Conservation (phyloP, 306 rosid species). For the Cyclanthera cordifolia region DNA sequence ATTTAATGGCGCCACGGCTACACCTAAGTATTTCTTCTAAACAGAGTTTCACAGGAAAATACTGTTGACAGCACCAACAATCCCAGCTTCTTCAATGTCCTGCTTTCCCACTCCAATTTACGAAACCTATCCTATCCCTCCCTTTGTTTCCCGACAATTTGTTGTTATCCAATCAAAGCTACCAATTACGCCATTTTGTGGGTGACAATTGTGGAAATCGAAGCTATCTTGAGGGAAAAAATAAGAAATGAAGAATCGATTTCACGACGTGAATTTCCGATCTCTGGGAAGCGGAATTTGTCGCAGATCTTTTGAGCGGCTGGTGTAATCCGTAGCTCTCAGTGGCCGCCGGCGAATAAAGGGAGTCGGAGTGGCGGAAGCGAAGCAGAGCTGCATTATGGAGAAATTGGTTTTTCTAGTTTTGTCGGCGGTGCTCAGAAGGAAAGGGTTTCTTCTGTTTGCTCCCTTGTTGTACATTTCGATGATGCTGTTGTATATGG, state of each 20-base stretch:
- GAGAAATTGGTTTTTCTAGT: slow-evolving; percentile 45
- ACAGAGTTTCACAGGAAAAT: too few species aligned
- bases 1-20: too few species aligned
- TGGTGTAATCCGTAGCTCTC: slow-evolving; percentile 24
- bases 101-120: slow-evolving; percentile 1
- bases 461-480: slow-evolving; percentile 82
- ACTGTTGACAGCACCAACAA: neutral
- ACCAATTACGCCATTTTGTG: neutral
- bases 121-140: neutral
- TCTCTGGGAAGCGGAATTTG: neutral
- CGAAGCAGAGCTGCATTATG: slow-evolving; percentile 33
- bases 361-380: too few species aligned
- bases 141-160: slow-evolving; percentile 14
- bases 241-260: neutral
- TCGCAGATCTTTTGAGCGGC: neutral
- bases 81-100: neutral
- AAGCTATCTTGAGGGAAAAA: neutral
- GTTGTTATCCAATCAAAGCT: neutral
- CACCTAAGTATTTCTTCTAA: too few species aligned
- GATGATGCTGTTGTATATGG: slow-evolving; percentile 85
- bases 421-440: slow-evolving; percentile 54
- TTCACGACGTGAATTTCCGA: neutral
- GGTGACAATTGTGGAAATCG: neutral
- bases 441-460: slow-evolving; percentile 66
- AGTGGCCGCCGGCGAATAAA: slow-evolving; percentile 42